phyloP scores from a whole-genome alignment of 2,329 filamentous ascomycete genomes.

The Aureobasidium namibiae region DNA sequence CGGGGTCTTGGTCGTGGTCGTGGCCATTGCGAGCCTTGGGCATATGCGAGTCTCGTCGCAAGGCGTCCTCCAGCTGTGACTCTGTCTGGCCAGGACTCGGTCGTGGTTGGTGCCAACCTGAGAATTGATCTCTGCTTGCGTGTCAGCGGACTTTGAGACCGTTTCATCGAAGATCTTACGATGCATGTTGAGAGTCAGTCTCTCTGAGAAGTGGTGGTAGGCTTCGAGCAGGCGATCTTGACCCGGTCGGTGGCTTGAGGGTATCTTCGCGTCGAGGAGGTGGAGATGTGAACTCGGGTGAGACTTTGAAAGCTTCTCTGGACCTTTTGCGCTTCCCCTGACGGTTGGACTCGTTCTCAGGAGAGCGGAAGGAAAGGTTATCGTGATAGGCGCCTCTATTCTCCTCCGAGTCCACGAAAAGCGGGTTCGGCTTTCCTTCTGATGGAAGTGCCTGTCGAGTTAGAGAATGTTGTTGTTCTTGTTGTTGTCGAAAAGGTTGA shows the following conservation, averaged over 20 bases:
- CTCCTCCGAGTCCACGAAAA: constrained; percentile 3
- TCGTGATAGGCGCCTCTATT: neutral
- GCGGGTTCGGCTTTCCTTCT: neutral
- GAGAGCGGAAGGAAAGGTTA: neutral
- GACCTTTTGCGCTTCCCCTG: constrained; percentile 7
- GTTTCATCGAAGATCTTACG: neutral
- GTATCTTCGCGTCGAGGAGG: neutral
- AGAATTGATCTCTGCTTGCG: neutral
- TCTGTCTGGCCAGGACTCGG: neutral
- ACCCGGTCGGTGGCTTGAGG: neutral
- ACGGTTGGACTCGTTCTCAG: neutral
- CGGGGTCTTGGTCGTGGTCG: no score
- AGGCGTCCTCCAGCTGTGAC: neutral
- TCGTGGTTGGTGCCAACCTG: neutral
- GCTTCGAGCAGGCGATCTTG: constrained; percentile 1
- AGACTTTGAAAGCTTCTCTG: neutral
- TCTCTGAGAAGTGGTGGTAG: neutral
- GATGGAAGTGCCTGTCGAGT: neutral
- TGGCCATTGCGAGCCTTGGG: neutral
- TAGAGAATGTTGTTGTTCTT: neutral
- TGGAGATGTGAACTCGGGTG: neutral
- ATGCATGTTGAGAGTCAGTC: neutral
- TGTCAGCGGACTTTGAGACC: neutral
- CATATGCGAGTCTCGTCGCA: constrained; percentile 9
- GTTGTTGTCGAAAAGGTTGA: neutral